phyloP scores from a whole-genome alignment of 2,329 filamentous ascomycete genomes.

The Clathrospora elynae region DNA sequence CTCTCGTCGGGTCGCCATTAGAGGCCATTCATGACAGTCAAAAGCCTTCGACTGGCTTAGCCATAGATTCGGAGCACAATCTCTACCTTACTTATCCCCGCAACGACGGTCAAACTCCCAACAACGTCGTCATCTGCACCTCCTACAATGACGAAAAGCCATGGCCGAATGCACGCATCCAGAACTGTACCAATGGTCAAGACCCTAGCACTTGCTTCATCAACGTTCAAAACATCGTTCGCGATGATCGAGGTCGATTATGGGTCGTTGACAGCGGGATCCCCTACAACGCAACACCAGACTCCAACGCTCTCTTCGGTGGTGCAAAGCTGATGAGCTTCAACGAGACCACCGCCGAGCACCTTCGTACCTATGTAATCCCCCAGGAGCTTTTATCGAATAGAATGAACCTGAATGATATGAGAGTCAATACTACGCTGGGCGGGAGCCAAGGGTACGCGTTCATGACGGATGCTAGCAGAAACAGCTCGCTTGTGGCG shows the following conservation, averaged over 20 bases:
- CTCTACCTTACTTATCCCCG: conserved; percentile 53
- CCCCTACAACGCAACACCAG: conserved; percentile 30
- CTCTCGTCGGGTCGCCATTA: conserved; percentile 43
- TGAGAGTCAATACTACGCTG: conserved; percentile 52
- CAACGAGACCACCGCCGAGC: conserved; percentile 38
- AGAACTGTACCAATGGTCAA: conserved; percentile 49
- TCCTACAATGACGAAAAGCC: conserved; percentile 48
- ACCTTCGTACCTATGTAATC: conserved; percentile 48
- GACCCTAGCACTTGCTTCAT: conserved; percentile 52
- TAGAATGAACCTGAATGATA: conserved; percentile 50
- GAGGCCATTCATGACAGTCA: conserved; percentile 49
- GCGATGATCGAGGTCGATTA: conserved; percentile 47
- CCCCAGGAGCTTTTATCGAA: conserved; percentile 43
- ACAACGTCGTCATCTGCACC: conserved; percentile 49
- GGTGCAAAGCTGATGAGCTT: conserved; percentile 54
- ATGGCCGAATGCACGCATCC: conserved; percentile 50
- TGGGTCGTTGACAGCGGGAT: conserved; percentile 53
- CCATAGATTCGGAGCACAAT: conserved; percentile 46
- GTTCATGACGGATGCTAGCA: conserved; percentile 51
- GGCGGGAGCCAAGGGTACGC: conserved; percentile 47
- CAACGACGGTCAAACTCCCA: conserved; percentile 45
- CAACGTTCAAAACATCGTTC: conserved; percentile 54
- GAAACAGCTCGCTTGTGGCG: conserved; percentile 47
- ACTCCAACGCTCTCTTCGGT: conserved; percentile 35
- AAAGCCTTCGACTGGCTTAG: conserved; percentile 48